phyloP scores from a whole-genome alignment of 768 basidiomycete genomes.

The Podaxis carcinomalis region DNA sequence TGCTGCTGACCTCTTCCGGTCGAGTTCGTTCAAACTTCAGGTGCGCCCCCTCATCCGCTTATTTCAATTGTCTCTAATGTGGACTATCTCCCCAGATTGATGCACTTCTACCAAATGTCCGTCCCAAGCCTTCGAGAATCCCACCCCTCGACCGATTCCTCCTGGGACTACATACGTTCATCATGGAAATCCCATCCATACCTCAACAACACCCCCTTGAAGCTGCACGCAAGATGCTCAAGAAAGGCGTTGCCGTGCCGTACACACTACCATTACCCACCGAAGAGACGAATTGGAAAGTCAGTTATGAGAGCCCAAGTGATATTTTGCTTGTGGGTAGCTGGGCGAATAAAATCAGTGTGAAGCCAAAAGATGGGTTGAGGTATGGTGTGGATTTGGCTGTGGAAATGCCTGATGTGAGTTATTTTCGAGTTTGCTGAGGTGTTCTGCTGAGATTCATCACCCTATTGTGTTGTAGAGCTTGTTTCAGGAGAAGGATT shows the following conservation, averaged over 20 bases:
- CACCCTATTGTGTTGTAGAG: constrained; percentile 29
- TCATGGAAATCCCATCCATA: constrained; percentile 56
- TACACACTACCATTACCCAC: constrained; percentile 67
- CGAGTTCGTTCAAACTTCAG: constrained; percentile 82
- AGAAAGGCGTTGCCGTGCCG: constrained; percentile 58
- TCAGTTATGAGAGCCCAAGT: constrained; percentile 72
- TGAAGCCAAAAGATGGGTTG: constrained; percentile 63
- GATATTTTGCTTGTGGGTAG: constrained; percentile 81
- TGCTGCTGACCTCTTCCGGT: constrained; percentile 68
- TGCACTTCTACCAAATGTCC: constrained; percentile 71
- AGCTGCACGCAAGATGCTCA: constrained; percentile 51
- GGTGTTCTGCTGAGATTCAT: background rate
- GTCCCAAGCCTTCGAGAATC: constrained; percentile 55
- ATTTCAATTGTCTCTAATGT: background rate
- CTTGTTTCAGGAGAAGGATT: constrained; percentile 96
- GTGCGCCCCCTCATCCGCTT: constrained; percentile 29
- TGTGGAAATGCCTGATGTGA: constrained; percentile 82
- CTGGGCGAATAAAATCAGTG: constrained; percentile 76
- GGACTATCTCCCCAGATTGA: constrained; percentile 56
- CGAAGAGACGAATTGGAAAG: constrained; percentile 85
- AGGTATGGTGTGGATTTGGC: constrained; percentile 76
- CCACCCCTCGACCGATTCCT: constrained; percentile 68
- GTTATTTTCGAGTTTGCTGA: constrained; percentile 19
- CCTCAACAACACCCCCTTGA: constrained; percentile 60
- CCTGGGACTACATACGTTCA: constrained; percentile 58